phyloP scores from a whole-genome alignment of 345 rosid genomes.

The Cardamine occulta region DNA sequence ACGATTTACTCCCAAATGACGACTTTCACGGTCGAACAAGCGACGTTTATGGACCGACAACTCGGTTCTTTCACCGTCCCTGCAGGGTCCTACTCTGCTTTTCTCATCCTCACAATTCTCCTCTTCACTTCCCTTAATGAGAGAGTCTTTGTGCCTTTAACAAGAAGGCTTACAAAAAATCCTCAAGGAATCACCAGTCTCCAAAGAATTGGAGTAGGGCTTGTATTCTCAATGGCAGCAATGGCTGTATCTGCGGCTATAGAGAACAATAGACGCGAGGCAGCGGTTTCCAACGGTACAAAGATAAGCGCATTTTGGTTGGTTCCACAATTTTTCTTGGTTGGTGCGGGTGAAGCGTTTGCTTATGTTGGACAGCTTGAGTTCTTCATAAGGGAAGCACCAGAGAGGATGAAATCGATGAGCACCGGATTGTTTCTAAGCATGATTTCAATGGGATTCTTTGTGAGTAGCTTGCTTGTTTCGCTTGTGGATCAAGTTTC shows the following conservation, averaged over 20 bases:
- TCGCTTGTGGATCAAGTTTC: conserved; percentile 67
- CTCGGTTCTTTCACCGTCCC: conserved; percentile 65
- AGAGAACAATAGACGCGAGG: conserved; percentile 64
- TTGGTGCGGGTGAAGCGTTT: conserved; percentile 95
- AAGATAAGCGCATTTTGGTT: conserved; percentile 78
- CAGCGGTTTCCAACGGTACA: conserved; percentile 32
- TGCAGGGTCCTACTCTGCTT: conserved; percentile 66
- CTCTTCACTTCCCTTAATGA: conserved; percentile 86
- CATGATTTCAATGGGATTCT: conserved; percentile 89
- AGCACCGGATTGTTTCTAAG: conserved; percentile 91
- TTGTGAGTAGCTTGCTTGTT: conserved; percentile 77
- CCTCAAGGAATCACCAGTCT: conserved; percentile 83
- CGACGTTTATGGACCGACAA: conserved; percentile 67
- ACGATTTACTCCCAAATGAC: conserved; percentile 94
- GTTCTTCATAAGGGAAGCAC: conserved; percentile 90
- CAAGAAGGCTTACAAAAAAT: conserved; percentile 57
- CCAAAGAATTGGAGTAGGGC: conserved; percentile 84
- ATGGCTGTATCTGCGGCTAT: conserved; percentile 69
- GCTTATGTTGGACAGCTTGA: conserved; percentile 92
- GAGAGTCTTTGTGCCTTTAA: conserved; percentile 66
- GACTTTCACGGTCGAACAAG: conserved; percentile 88
- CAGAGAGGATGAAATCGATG: conserved; percentile 91
- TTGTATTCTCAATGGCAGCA: conserved; percentile 61
- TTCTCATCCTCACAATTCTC: conserved; percentile 73
- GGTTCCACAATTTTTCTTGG: conserved; percentile 76